A percentile compares a stretch with the other conserved stretches of the same genome.
Conservation (phyloP, 2,329 filamentous ascomycete species). For the Aureobasidium musti region DNA sequence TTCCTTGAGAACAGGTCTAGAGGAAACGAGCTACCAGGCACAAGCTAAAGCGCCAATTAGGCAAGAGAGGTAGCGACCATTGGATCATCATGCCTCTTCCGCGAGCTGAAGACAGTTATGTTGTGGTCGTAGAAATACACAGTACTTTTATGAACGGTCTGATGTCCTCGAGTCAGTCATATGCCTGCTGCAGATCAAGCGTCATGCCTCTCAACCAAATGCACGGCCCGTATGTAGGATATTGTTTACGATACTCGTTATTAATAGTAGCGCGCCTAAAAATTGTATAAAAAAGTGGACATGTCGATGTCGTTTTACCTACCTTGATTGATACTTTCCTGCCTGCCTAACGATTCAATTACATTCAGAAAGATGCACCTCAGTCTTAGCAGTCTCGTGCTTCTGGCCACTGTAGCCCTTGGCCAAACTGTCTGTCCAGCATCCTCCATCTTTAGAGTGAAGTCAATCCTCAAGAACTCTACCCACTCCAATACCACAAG, state of each 20-base stretch:
- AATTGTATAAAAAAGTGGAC: not conserved
- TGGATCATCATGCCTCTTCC: not conserved
- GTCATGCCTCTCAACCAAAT: constrained; percentile 2
- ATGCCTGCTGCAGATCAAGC: constrained; percentile 1
- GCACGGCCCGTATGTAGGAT: constrained; percentile 4
- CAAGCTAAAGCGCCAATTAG: not conserved
- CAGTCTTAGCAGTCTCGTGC: not conserved
- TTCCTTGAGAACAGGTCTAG: not conserved
- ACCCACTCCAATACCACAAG: not conserved
- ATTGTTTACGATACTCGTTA: not conserved
- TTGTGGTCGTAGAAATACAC: too few relatives aligned
- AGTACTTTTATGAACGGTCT: too few relatives aligned
- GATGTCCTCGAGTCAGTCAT: not conserved
- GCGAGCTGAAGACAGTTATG: too few relatives aligned
- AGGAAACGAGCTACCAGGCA: not conserved
- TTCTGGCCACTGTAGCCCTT: not conserved
- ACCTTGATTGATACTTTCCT: not conserved
- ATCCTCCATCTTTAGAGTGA: not conserved
- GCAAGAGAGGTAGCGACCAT: not conserved
- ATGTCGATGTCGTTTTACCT: not conserved
- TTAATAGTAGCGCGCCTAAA: not conserved
- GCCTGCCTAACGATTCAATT: not conserved
- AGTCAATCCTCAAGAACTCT: not conserved
- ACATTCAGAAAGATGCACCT: not conserved
- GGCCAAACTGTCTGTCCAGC: not conserved